Evolutionary conservation across 2,329 filamentous ascomycete species (phyloP), one percentile per base, ranked within the genome.

Genomic region (Alternaria alternata): DNA sequence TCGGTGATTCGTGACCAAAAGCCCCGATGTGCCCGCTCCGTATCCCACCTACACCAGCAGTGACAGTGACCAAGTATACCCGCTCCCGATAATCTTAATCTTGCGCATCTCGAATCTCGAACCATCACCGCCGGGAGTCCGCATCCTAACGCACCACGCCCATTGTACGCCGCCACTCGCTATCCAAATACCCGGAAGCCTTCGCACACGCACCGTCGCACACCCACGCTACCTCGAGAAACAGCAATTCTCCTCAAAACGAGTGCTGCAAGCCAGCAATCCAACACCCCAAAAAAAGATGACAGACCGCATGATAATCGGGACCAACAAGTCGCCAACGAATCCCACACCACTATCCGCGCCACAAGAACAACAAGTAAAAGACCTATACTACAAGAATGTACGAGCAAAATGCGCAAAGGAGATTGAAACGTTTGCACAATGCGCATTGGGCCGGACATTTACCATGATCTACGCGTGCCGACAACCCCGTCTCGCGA

Each of bases 391-490:
- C 81, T 91, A 95, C 80, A 87, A 89, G 74, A 91, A 92, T 65
- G 91, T 94, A 7, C 91, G 92, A 0, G 85, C 93, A 1, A 88
- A 93, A 62, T 89, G 94, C 52, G 89, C 94, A 71, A 89, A 93
- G 53, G 82, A 84, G 73, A 82, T 85, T 41, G 76, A 80, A 77
- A 80, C 91, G 63, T 99, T 99, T 78, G 95, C 95, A 59, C 89
- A 90, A 68, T 99, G 95, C 84, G 94, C 94, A 54, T 85, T 90
- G 51, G 89, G 90, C 75, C 91, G 92, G 66, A 98, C 94, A 6
- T 87, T 98, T 71, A 93, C 90, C 57, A 91, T 95, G 59, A 91
- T 93, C 12, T 97, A 95, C 84, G 87, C 89, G 54, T 99, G 95
- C 83, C 90, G 93, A 54, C 81, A 85, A 49, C 86, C 94, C 74